Percentiles rank a stretch among this genome's conserved stretches.
Evolutionary conservation across 1,284 basidiomycete species (phyloP).

Genomic region (Thelephora terrestris): DNA sequence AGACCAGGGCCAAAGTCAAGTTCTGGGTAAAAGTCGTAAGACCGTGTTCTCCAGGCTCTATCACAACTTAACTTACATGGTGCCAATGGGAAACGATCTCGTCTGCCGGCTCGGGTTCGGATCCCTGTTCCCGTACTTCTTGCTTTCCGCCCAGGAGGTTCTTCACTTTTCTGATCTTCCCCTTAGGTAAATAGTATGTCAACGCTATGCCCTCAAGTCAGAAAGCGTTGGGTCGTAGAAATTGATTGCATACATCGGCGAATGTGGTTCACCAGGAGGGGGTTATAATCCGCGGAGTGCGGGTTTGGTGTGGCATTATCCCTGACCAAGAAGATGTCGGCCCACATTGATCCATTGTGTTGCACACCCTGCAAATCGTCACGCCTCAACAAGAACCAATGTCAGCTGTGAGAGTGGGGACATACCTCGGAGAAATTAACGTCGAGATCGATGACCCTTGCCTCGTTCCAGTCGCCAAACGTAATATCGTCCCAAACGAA

Average conservation of each 20-base stretch:
- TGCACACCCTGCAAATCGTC: slow-evolving; percentile 48
- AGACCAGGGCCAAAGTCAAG: slow-evolving; percentile 79
- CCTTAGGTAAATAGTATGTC: slow-evolving; percentile 71
- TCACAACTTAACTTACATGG: slow-evolving; percentile 30
- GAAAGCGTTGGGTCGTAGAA: slow-evolving; percentile 3
- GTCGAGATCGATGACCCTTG: slow-evolving; percentile 52
- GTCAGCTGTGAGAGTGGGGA: slow-evolving; percentile 4
- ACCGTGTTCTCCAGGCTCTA: neutral
- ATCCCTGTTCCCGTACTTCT: slow-evolving; percentile 30
- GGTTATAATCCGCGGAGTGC: slow-evolving; percentile 37
- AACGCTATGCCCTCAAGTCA: slow-evolving; percentile 44
- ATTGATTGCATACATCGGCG: slow-evolving; percentile 58
- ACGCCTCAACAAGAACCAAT: slow-evolving; percentile 1
- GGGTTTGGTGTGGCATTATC: slow-evolving; percentile 60
- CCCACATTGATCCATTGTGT: slow-evolving; percentile 76
- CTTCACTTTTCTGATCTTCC: slow-evolving; percentile 73
- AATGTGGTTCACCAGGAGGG: slow-evolving; percentile 57
- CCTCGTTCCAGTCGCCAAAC: slow-evolving; percentile 74
- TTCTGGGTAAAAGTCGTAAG: slow-evolving; percentile 40
- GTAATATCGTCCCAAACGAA: slow-evolving; percentile 78
- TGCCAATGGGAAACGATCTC: slow-evolving; percentile 80
- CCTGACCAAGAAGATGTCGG: slow-evolving; percentile 75
- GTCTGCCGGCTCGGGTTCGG: slow-evolving; percentile 30
- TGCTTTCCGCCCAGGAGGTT: slow-evolving; percentile 54
- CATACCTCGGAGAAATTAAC: slow-evolving; percentile 67